A percentile compares a stretch with the other conserved stretches of the same genome.
These are phyloP conservation scores for Torrubiellomyces zombiae DNA, from an alignment of 2,329 filamentous ascomycete species.

Conservation along the genomic window DNA sequence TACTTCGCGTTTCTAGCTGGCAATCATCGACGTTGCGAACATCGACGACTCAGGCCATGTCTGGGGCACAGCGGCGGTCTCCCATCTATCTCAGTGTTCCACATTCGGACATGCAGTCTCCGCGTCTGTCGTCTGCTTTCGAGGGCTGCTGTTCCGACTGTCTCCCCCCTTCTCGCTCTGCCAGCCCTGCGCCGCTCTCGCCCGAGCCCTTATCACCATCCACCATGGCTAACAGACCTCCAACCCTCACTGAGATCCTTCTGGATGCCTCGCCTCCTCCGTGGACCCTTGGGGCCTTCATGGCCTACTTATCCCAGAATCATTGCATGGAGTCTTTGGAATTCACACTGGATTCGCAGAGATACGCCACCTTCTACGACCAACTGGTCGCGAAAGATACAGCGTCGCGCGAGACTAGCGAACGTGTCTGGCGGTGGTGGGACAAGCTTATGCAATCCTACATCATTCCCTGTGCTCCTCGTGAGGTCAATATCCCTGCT, in stretches of 20 bases:
- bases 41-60: no score
- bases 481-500: constrained; percentile 81
- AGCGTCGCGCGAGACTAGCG: constrained; percentile 27
- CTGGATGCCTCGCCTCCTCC: constrained; percentile 72
- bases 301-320: constrained; percentile 91
- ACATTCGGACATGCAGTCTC: constrained; percentile 24
- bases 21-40: no score
- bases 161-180: constrained; percentile 26
- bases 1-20: no score
- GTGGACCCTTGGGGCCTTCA: constrained; percentile 84
- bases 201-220: constrained; percentile 19
- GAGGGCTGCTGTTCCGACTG: constrained; percentile 27
- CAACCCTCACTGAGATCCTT: constrained; percentile 74
- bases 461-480: constrained; percentile 67
- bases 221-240: constrained; percentile 24
- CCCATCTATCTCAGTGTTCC: constrained; percentile 23
- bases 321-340: constrained; percentile 93
- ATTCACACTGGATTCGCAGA: constrained; percentile 85
- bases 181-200: constrained; percentile 30
- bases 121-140: constrained; percentile 26
- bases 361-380: constrained; percentile 50
- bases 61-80: constrained; percentile 27
- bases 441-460: constrained; percentile 78
- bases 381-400: constrained; percentile 22
- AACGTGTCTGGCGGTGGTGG: constrained; percentile 70